Evolutionary conservation across 352 stramenopile species (phyloP), one percentile per base, ranked within the genome.

Genomic region (Phytophthora crassamura): DNA sequence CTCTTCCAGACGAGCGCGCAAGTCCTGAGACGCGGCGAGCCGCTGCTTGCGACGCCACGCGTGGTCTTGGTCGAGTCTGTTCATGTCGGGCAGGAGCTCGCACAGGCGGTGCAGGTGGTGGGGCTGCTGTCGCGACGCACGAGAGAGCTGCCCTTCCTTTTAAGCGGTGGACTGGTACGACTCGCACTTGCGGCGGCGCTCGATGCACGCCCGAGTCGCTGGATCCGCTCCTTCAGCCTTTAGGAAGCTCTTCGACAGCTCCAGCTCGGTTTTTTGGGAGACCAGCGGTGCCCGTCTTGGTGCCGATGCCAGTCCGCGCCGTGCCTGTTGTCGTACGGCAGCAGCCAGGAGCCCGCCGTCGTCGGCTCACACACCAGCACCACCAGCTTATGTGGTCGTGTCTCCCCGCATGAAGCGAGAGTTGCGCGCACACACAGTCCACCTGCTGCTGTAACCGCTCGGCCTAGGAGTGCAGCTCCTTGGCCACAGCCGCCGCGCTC

Each of bases 291-390:
- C 77, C 55, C 4, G 73, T 72, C 48, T 77, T 77, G 0, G 60
- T 46, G 18, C 82, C 75, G 14, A 86, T 72, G 5, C 69, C 76
- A 28, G 70, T 80, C 15, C 90, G 49, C 2, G 77, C 80, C 6
- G 72, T 83, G 20, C 80, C 82, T 4, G 85, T 94, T 8, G 84
- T 85, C 28, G 59, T 95, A 95, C 15, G 86, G 86, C 61, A 95
- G 61, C 28, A 95, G 64, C 86, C 86, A 95, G 25, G 84, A 93
- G 4, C 86, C 86, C 18, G 93, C 86, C 0, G 80, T 93, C 49
- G 76, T 91, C 7, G 86, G 86, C 47, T 93, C 86, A 56, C 84
- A 85, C 22, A 95, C 84, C 34, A 95, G 64, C 49, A 95, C 86
- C 4, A 95, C 86, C 49, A 95, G 77, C 40, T 90, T 88, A 22